Percentiles rank a stretch among this genome's conserved stretches.
Conservation (phyloP, 2,329 filamentous ascomycete genomes). For the Stylonectria norvegica region DNA sequence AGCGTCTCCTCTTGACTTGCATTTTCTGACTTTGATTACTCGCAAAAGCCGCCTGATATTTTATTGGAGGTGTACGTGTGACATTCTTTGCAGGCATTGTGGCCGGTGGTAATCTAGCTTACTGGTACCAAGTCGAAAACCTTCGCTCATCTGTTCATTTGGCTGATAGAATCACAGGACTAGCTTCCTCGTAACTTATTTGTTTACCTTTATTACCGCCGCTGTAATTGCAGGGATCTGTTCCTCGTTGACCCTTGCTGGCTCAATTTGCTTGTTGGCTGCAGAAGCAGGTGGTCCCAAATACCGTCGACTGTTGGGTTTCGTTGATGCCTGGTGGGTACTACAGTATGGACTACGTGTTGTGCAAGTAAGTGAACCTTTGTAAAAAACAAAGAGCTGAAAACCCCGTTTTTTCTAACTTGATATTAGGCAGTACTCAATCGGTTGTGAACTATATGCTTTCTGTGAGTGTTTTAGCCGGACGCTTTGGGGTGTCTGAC, state of each 20-base stretch:
- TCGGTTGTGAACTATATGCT: slow-evolving; percentile 51
- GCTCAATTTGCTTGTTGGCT: slow-evolving; percentile 61
- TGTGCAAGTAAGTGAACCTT: slow-evolving; percentile 41
- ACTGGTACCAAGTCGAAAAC: slow-evolving; percentile 42
- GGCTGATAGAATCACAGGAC: slow-evolving; percentile 39
- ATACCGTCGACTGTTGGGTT: slow-evolving; percentile 55
- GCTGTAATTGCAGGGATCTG: slow-evolving; percentile 59
- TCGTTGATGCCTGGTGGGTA: slow-evolving; percentile 63
- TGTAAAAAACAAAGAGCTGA: neutral
- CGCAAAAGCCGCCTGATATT: slow-evolving; percentile 54
- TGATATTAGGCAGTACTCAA: slow-evolving; percentile 43
- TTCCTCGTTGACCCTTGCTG: slow-evolving; percentile 55
- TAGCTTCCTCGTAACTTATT: slow-evolving; percentile 56
- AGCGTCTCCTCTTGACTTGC: neutral
- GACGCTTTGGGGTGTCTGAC: neutral
- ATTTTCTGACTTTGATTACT: slow-evolving; percentile 8
- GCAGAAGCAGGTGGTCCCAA: slow-evolving; percentile 54
- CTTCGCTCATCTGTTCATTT: neutral
- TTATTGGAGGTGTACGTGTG: slow-evolving; percentile 57
- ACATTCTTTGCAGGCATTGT: slow-evolving; percentile 62
- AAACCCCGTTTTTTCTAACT: neutral
- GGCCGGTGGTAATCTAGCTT: slow-evolving; percentile 57
- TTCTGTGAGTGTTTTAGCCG: slow-evolving; percentile 34
- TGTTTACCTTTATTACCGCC: slow-evolving; percentile 60
- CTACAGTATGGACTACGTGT: slow-evolving; percentile 59